Evolutionary conservation across 1,284 basidiomycete genomes (phyloP).

Genomic region (Takashimella tepidaria): DNA sequence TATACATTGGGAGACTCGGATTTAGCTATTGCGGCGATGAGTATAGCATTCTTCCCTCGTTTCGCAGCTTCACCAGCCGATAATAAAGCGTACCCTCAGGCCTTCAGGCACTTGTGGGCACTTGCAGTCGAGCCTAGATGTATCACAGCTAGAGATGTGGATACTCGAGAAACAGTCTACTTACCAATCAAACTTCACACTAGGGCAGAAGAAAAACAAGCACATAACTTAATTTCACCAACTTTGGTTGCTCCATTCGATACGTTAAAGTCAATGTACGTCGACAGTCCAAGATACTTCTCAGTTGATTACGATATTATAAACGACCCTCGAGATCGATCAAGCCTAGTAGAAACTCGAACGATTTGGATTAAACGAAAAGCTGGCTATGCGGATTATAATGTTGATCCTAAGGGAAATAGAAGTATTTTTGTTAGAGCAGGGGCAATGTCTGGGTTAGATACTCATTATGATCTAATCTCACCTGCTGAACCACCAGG

Average conservation of each 20-base stretch:
- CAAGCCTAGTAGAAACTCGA: slow-evolving; percentile 64
- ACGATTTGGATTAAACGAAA: slow-evolving; percentile 88
- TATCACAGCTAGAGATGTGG: slow-evolving; percentile 82
- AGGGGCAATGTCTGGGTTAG: slow-evolving; percentile 69
- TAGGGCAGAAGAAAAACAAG: slow-evolving; percentile 54
- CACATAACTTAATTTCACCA: slow-evolving; percentile 82
- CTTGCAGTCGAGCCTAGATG: slow-evolving; percentile 91
- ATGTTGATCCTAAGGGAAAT: slow-evolving; percentile 86
- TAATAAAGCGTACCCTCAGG: slow-evolving; percentile 87
- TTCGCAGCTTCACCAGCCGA: slow-evolving; percentile 74
- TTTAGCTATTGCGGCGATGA: slow-evolving; percentile 80
- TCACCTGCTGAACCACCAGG: slow-evolving; percentile 59
- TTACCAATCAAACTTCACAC: slow-evolving; percentile 81
- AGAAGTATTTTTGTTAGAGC: slow-evolving; percentile 75
- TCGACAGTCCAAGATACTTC: slow-evolving; percentile 93
- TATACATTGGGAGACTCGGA: slow-evolving; percentile 90
- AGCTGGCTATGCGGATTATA: slow-evolving; percentile 86
- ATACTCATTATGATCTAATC: slow-evolving; percentile 70
- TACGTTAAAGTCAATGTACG: slow-evolving; percentile 67
- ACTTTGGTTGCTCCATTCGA: slow-evolving; percentile 85
- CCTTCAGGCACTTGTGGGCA: slow-evolving; percentile 91
- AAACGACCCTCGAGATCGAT: slow-evolving; percentile 62
- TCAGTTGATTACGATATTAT: slow-evolving; percentile 76
- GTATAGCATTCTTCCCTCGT: slow-evolving; percentile 85
- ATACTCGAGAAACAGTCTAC: slow-evolving; percentile 81